A percentile compares a stretch with the other conserved stretches of the same genome.
Evolutionary conservation across 1,139 yeast species (phyloP).

Genomic region (Diutina scorzettiae): DNA sequence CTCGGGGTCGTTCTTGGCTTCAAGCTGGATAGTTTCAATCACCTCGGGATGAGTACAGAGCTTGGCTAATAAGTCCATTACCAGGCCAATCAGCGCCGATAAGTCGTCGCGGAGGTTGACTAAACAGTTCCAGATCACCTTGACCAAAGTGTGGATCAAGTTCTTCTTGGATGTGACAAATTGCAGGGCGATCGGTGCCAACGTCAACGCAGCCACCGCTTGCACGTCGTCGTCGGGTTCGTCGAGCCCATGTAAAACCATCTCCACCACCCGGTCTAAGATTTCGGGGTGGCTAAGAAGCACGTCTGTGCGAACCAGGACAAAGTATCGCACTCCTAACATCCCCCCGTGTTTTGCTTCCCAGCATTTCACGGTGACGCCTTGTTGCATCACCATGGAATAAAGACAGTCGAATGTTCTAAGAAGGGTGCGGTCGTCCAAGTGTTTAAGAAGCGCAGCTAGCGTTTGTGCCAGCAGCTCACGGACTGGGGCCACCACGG

Average conservation of each 20-base stretch:
- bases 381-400: conserved; percentile 61
- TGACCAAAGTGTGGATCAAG: conserved; percentile 51
- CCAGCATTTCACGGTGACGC: conserved; percentile 40
- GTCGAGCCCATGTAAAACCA: conserved; percentile 78
- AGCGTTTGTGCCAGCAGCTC: conserved; percentile 94
- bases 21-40: conserved; percentile 50
- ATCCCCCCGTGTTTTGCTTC: conserved; percentile 98
- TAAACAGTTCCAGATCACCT: conserved; percentile 81
- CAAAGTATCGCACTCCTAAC: conserved; percentile 86
- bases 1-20: conserved; percentile 33
- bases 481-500: conserved; percentile 96
- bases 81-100: conserved; percentile 90
- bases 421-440: conserved; percentile 40
- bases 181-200: conserved; percentile 79
- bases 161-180: conserved; percentile 58
- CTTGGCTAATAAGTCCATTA: conserved; percentile 87
- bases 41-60: conserved; percentile 77
- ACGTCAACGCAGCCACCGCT: conserved; percentile 89
- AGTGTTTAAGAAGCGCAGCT: conserved; percentile 74
- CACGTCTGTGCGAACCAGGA: conserved; percentile 76
- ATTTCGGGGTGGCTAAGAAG: conserved; percentile 46
- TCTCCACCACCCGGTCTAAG: conserved; percentile 60
- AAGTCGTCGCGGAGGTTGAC: conserved; percentile 81
- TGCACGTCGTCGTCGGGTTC: conserved; percentile 94
- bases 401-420: conserved; percentile 57